A percentile compares a stretch with the other conserved stretches of the same genome.
Conservation (phyloP, 2,329 filamentous ascomycete species). For the Calonectria hawksworthii region DNA sequence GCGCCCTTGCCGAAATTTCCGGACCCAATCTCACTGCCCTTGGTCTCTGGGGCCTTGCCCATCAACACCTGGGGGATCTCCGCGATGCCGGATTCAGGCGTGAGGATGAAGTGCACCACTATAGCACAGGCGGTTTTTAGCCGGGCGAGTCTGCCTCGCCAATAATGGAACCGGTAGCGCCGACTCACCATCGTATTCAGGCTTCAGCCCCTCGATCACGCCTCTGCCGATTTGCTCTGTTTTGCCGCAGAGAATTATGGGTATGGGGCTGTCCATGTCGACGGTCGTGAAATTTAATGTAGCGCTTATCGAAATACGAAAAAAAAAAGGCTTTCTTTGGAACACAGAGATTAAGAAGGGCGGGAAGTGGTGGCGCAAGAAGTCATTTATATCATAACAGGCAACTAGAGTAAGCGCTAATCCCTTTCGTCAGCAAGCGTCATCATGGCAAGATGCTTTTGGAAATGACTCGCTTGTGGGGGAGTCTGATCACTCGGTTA, state of each 20-base stretch:
- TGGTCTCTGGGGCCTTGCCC: neutral
- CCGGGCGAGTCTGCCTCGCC: neutral
- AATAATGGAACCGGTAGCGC: neutral
- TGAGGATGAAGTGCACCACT: slow-evolving; percentile 43
- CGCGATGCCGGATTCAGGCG: slow-evolving; percentile 24
- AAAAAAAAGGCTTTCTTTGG: neutral
- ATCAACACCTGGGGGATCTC: slow-evolving; percentile 42
- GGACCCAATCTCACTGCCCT: slow-evolving; percentile 15
- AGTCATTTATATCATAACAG: neutral
- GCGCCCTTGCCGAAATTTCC: slow-evolving; percentile 4
- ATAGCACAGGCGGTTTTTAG: neutral
- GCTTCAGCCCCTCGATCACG: slow-evolving; percentile 43
- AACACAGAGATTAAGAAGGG: neutral
- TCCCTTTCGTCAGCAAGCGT: neutral
- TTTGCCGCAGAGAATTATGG: slow-evolving; percentile 44
- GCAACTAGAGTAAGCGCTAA: neutral
- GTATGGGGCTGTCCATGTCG: slow-evolving; percentile 21
- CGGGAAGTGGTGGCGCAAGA: neutral
- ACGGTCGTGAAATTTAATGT: too few relatives aligned
- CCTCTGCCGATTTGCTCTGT: slow-evolving; percentile 38
- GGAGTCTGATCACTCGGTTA: neutral
- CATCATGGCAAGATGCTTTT: neutral
- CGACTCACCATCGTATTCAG: slow-evolving; percentile 44
- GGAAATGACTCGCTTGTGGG: neutral
- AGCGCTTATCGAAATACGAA: neutral